phyloP scores from a whole-genome alignment of 352 stramenopile genomes.

The Blastocystis sp. region DNA sequence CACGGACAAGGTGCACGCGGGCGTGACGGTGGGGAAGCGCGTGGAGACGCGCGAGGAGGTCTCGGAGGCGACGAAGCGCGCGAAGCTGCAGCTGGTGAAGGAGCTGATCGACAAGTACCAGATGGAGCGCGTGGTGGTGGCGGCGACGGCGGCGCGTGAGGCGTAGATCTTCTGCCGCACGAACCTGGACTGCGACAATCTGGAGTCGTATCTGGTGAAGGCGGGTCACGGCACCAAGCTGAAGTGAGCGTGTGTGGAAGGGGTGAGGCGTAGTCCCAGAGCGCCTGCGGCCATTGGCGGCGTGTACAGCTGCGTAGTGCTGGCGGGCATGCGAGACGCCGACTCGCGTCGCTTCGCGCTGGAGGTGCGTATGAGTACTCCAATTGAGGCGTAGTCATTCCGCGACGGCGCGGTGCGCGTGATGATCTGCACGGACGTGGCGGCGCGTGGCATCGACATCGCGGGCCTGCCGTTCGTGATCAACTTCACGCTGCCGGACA shows the following conservation, averaged over 20 bases:
- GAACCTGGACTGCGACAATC: conserved; percentile 76
- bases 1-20: conserved; percentile 44
- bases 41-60: not conserved
- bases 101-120: conserved; percentile 72
- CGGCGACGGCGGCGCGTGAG: too few relatives aligned
- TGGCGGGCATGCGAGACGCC: conserved; percentile 74
- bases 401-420: conserved; percentile 77
- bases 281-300: conserved; percentile 37
- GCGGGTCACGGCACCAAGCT: conserved; percentile 71
- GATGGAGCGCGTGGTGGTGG: conserved; percentile 75
- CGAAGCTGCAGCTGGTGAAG: conserved; percentile 72
- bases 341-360: conserved; percentile 15
- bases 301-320: conserved; percentile 74
- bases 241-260: not conserved
- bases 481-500: conserved; percentile 78
- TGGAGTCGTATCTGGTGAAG: conserved; percentile 74
- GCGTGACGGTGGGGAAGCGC: not conserved
- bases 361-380: conserved; percentile 57
- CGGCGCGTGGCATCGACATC: conserved; percentile 81
- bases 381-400: conserved; percentile 75
- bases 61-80: conserved; percentile 73
- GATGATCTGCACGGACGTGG: conserved; percentile 81
- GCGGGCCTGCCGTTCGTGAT: conserved; percentile 76
- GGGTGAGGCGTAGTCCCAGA: not conserved
- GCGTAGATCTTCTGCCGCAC: conserved; percentile 75